These are phyloP conservation scores for Aphanomyces invadans DNA, from an alignment of 352 stramenopile species.

Conservation along the genomic window DNA sequence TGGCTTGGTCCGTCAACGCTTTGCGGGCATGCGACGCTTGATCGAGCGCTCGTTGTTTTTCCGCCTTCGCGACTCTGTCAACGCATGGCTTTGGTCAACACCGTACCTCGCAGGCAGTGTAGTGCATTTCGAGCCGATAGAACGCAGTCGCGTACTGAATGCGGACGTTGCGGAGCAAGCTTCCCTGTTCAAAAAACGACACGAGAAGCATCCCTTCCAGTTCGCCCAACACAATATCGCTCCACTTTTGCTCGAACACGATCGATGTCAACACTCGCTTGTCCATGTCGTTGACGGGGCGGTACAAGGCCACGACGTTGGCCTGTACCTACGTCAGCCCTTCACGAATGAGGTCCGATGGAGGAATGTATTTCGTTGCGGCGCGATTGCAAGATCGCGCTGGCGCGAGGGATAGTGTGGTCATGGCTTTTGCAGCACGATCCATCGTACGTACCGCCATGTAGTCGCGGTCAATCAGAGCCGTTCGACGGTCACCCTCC, in stretches of 20 bases:
- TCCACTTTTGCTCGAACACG: constrained; percentile 88
- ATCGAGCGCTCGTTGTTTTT: constrained; percentile 33
- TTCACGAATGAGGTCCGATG: no score
- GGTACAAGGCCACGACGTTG: constrained; percentile 8
- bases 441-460: constrained; percentile 40
- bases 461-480: constrained; percentile 61
- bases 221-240: constrained; percentile 79
- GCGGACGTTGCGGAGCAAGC: constrained; percentile 66
- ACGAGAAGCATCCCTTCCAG: constrained; percentile 81
- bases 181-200: constrained; percentile 84
- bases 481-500: constrained; percentile 40
- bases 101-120: constrained; percentile 1
- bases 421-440: neutral
- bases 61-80: constrained; percentile 5
- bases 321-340: constrained; percentile 15
- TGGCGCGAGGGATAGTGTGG: neutral
- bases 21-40: constrained; percentile 35
- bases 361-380: neutral
- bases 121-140: constrained; percentile 49
- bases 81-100: neutral
- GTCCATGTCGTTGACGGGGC: neutral
- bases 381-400: no score
- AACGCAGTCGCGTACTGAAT: constrained; percentile 77
- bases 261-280: constrained; percentile 43
- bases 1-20: constrained; percentile 31